Conservation (phyloP, 1,139 yeast species). For the Blastobotrys capitulatus region DNA sequence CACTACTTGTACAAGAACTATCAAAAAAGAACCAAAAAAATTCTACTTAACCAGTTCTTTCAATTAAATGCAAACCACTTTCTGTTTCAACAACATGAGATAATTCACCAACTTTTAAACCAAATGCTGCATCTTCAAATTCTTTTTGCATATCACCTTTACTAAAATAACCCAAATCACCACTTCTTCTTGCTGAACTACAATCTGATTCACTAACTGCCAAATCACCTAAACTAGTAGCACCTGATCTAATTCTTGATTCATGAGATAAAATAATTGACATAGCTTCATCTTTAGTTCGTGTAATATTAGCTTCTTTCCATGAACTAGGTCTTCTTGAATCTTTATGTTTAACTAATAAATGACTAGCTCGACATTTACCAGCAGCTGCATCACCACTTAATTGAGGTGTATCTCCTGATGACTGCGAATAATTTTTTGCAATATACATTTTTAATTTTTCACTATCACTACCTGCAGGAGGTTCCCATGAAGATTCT, state of each 20-base stretch:
- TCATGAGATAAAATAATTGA: conserved; percentile 55
- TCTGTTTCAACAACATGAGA: conserved; percentile 83
- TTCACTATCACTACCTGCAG: conserved; percentile 69
- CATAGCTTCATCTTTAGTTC: conserved; percentile 80
- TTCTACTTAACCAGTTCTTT: conserved; percentile 63
- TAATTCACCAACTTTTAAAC: conserved; percentile 72
- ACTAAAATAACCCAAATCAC: conserved; percentile 87
- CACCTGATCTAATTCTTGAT: conserved; percentile 62
- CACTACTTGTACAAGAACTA: too few species aligned
- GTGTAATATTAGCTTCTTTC: conserved; percentile 71
- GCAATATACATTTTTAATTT: conserved; percentile 54
- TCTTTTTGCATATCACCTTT: conserved; percentile 93
- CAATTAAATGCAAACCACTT: conserved; percentile 85
- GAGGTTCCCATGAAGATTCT: conserved; percentile 89
- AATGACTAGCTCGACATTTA: conserved; percentile 66
- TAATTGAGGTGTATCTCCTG: conserved; percentile 15
- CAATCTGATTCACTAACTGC: conserved; percentile 88
- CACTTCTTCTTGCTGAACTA: conserved; percentile 78
- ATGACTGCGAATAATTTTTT: conserved; percentile 27
- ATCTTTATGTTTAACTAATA: conserved; percentile 74
- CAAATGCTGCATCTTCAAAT: conserved; percentile 85
- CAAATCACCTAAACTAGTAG: conserved; percentile 58
- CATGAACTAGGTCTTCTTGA: conserved; percentile 90
- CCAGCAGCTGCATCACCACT: conserved; percentile 41
- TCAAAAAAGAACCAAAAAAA: too few species aligned